Conservation (phyloP, 2,329 filamentous ascomycete species). For the Phaeoacremonium minimum region DNA sequence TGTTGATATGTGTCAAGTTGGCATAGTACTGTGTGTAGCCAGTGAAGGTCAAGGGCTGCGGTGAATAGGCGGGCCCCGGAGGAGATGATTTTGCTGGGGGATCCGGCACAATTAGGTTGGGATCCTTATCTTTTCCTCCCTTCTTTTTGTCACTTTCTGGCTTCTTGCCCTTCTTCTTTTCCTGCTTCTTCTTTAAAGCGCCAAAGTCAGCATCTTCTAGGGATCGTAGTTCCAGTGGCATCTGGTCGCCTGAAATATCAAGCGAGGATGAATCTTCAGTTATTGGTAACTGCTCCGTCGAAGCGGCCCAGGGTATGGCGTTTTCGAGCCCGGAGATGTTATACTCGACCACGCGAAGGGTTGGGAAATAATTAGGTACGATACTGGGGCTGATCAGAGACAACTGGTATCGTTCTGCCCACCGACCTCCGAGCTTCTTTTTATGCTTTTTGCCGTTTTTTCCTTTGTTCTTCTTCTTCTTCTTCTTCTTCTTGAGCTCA, state of each 20-base stretch:
- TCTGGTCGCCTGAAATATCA: constrained; percentile 10
- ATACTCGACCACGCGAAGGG: constrained; percentile 87
- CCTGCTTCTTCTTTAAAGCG: constrained; percentile 32
- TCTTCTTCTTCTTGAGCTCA: constrained; percentile 18
- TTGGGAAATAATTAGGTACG: constrained; percentile 89
- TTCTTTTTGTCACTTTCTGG: constrained; percentile 38
- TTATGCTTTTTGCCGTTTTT: constrained; percentile 30
- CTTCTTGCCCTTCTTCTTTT: constrained; percentile 37
- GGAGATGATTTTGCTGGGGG: constrained; percentile 67
- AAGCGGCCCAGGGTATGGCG: constrained; percentile 39
- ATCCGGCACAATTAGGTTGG: constrained; percentile 61
- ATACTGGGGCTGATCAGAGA: constrained; percentile 80
- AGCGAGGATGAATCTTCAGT: not conserved
- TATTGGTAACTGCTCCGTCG: constrained; percentile 8
- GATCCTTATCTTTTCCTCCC: constrained; percentile 51
- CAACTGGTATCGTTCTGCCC: constrained; percentile 79
- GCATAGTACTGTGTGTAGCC: constrained; percentile 90
- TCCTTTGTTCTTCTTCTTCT: constrained; percentile 30
- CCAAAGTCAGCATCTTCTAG: constrained; percentile 29
- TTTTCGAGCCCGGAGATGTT: constrained; percentile 77
- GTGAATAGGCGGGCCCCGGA: constrained; percentile 86
- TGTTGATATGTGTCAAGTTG: constrained; percentile 88
- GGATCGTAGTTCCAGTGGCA: constrained; percentile 17
- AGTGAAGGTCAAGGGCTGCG: constrained; percentile 73
- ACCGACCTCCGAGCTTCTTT: constrained; percentile 67